These are phyloP conservation scores for Alternaria gansuensis DNA, from an alignment of 2,329 filamentous ascomycete species.

Conservation along the genomic window DNA sequence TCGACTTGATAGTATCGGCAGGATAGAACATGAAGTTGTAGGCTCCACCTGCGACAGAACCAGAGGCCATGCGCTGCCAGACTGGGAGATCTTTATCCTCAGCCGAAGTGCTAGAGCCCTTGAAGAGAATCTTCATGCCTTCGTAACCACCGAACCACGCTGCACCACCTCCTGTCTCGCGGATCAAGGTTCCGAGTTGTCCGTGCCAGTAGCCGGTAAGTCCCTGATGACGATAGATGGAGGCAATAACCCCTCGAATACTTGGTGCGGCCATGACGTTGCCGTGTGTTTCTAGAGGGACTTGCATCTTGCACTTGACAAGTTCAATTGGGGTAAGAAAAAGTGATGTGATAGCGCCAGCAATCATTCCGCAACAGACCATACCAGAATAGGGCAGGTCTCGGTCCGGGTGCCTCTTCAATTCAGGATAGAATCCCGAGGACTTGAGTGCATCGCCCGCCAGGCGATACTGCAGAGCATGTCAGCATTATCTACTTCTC, in stretches of 20 bases:
- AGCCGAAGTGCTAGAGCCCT: conserved; percentile 56
- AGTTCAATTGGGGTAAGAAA: conserved; percentile 95
- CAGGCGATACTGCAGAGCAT: conserved; percentile 54
- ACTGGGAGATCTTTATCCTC: conserved; percentile 71
- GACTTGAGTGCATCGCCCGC: conserved; percentile 69
- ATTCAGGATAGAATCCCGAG: conserved; percentile 62
- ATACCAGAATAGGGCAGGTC: conserved; percentile 78
- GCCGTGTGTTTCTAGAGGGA: conserved; percentile 61
- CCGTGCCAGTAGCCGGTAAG: conserved; percentile 92
- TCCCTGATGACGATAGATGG: conserved; percentile 84
- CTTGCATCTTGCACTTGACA: conserved; percentile 98
- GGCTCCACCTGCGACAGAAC: conserved; percentile 85
- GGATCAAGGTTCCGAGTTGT: conserved; percentile 89
- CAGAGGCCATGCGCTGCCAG: conserved; percentile 87
- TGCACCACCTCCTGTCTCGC: conserved; percentile 90
- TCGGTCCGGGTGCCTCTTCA: conserved; percentile 52
- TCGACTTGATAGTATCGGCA: conserved; percentile 95
- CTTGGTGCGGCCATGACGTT: conserved; percentile 62
- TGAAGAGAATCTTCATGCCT: conserved; percentile 72
- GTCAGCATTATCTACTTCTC: conserved; percentile 30
- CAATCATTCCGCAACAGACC: conserved; percentile 81
- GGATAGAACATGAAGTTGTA: conserved; percentile 99
- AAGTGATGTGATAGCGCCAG: conserved; percentile 88
- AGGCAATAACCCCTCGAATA: conserved; percentile 75
- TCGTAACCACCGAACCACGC: conserved; percentile 81